These are phyloP conservation scores for Capsella bursapastoris DNA, from an alignment of 345 rosid genomes.

Conservation along the genomic window DNA sequence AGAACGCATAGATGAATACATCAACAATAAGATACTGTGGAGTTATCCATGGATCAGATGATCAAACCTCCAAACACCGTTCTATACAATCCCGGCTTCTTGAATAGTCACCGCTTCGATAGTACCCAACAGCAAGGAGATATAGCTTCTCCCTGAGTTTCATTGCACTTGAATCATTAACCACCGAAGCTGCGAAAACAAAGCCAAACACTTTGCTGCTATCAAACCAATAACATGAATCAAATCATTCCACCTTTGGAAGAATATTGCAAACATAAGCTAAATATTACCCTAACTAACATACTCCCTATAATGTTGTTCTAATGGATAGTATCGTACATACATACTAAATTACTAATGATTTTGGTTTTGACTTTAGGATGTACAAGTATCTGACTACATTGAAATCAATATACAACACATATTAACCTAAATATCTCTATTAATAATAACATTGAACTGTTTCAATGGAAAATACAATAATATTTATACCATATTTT, in stretches of 20 bases:
- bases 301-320: too few relatives aligned
- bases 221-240: constrained; percentile 18
- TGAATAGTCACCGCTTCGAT: constrained; percentile 66
- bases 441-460: too few relatives aligned
- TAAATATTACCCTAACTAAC: constrained; percentile 38
- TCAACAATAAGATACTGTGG: neutral
- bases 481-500: too few relatives aligned
- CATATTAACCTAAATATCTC: neutral
- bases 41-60: constrained; percentile 1
- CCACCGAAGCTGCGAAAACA: constrained; percentile 50
- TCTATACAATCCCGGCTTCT: constrained; percentile 80
- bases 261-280: neutral
- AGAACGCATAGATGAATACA: constrained; percentile 6
- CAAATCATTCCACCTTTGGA: neutral
- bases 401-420: too few relatives aligned
- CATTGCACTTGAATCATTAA: constrained; percentile 50
- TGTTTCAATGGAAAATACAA: too few relatives aligned
- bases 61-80: constrained; percentile 63
- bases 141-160: constrained; percentile 74
- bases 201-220: neutral
- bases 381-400: neutral
- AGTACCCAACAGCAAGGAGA: constrained; percentile 82
- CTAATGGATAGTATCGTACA: too few relatives aligned
- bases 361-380: too few relatives aligned
- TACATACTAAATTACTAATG: too few relatives aligned